Base-by-base conservation (phyloP, 1,284 basidiomycete species). In the Marasmius oreades region DNA sequence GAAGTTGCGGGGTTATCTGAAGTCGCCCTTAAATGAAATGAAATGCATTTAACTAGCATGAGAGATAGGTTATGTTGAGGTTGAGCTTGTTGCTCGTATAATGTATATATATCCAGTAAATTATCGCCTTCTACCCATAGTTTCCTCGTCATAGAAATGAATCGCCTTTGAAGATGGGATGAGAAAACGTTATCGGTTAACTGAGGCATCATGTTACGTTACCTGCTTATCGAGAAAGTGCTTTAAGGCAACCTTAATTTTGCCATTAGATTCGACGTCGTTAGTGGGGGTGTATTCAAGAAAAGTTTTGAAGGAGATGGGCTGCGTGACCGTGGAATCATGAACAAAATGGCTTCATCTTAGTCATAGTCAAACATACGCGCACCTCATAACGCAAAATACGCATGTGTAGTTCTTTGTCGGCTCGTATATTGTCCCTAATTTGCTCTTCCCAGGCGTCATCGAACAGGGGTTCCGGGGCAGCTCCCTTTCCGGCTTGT, bases 1-100 rank as follows among this genome's bases (percentile, higher is more conserved):
- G 94, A 96, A 66, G 93, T 93, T 3, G 90, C 93, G 7, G 86
- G 84, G 22, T 70, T 98, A 58, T 82, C 86, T 55, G 79, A 82
- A 18, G 73, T 80, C 52, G 86, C 86, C 11, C 72, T 91, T 53
- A 77, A 67, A 63, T 59, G 53, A 77, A 67, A 63, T 59, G 45
- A 37, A 28, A 4, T 31, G 28, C 28, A 10, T 4, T 5, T 31
- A 31, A 4, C 28, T 5, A 5, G 10, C 28, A 31, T 10, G 28
- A 31, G 28, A 31, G 28, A 31, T 31, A 4, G 28, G 28, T 31
- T 4, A 31, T 31, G 10, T 31, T 31, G 10, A n/a, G n/a, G n/a
- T n/a, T n/a, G 28, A 31, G 28, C 4, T 31, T 5, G 28, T 5
- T 31, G 28, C 5, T 31, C 28, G 28, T 31, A 10, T 31, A 10